Evolutionary conservation across 2,329 filamentous ascomycete species (phyloP), one percentile per base, ranked within the genome.

Genomic region (Zelopaecilomyces penicillatus): DNA sequence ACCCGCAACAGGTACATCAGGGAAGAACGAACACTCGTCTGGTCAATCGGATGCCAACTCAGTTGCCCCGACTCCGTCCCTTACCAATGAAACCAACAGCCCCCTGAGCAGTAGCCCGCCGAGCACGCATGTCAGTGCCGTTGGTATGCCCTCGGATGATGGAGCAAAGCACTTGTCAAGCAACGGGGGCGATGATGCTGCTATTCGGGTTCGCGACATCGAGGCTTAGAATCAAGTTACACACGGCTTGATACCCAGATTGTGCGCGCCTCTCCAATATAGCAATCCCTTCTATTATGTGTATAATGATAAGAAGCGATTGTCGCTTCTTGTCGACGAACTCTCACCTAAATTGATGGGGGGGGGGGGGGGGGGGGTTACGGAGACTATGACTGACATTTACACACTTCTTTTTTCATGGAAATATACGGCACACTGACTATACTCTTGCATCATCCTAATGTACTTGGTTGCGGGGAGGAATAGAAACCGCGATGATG

Each of bases 81-180:
- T 87, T 43, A 85, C 82, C 2, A 82, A 76, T 53, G 82, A 83
- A 54, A 77, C 78, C 34, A 85, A 85, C 57, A 85, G 80, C 50
- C 82, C 82, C 2, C 78, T 81, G 54, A 85, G 78, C 59, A 81
- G 71, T 58, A 80, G 75, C 48, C 71, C 82, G 3, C 76, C 81
- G 4, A 86, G 81, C 61, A 77, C 79, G 3, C 78, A 73, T 51
- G 71, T 71, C 33, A 81, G 79, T 56, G 75, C 76, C 41, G 60
- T 67, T 10, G 71, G 67, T 27, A 64, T 65, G 30, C 54, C 56
- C 6, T 53, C 57, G 8, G 58, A 60, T 12, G 61, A 64, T 8
- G 53, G 52, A 34, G 46, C 47, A 40, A 58, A 53, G 41, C 57
- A 58, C 50, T 26, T 47, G n/a, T 38, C 52, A 11, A 39, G 39